phyloP scores from a whole-genome alignment of 2,329 filamentous ascomycete species.

The Colletotrichum tropicale region DNA sequence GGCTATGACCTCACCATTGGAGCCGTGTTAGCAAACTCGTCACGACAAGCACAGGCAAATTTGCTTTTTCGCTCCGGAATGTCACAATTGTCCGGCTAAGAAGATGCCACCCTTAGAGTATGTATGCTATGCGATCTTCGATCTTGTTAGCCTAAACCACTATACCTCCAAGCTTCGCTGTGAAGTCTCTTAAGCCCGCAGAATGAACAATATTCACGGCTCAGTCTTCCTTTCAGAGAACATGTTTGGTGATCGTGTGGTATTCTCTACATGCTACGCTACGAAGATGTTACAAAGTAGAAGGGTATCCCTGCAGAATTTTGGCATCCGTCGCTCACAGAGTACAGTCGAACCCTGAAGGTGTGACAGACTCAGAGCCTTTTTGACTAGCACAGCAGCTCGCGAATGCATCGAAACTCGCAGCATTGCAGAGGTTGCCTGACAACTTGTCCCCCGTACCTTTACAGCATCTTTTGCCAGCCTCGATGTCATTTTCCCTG shows the following conservation, averaged over 20 bases:
- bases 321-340: neutral
- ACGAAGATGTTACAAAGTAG: too few species aligned
- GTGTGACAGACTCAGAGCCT: neutral
- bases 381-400: neutral
- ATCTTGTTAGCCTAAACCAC: too few species aligned
- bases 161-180: too few species aligned
- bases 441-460: neutral
- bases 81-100: neutral
- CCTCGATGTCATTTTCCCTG: neutral
- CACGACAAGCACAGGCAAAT: neutral
- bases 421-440: neutral
- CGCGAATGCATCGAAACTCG: neutral
- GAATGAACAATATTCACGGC: too few species aligned
- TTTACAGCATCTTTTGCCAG: neutral
- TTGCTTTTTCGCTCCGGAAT: neutral
- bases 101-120: neutral
- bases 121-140: neutral
- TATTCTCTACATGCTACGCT: too few species aligned
- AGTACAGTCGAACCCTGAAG: neutral
- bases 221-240: too few species aligned
- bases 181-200: too few species aligned
- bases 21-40: neutral
- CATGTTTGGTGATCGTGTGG: too few species aligned
- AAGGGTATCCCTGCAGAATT: too few species aligned
- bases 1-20: neutral